Evolutionary conservation across 2,329 filamentous ascomycete genomes (phyloP), one percentile per base, ranked within the genome.

Genomic region (Calonectria naviculata): DNA sequence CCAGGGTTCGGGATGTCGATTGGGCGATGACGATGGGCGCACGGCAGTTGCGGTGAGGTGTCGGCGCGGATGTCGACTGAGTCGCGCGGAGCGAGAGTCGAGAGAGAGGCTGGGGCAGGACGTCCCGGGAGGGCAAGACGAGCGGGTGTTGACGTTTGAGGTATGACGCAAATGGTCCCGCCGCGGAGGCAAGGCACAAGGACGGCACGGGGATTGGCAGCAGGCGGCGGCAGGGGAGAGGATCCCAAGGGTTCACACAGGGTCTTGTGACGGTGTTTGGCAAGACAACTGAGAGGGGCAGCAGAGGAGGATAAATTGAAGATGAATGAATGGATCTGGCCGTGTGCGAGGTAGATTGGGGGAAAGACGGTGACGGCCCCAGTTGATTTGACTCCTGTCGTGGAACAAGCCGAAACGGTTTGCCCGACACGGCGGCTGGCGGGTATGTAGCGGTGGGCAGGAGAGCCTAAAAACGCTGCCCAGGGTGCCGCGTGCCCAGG

Each of bases 101-200:
- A 58, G 52, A 58, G 31, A 58, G 52, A 58, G 52, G 52, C 21
- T 58, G 52, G 52, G 31, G 52, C 52, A 58, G 52, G 52, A 56
- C 36, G 52, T 56, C 31, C 52, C 52, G 38, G 31, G 34, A 44
- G 19, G n/a, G 44, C 31, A 31, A 21, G 34, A 63, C 10, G 29
- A 41, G 38, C 28, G 29, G 41, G 41, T 29, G 52, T 65, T 64
- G 54, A 71, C 67, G 73, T 69, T 72, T 47, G 52, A 67, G 70
- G 70, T 78, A 78, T 78, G 76, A 78, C 76, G 76, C 74, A 77
- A 69, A 76, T 74, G 69, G 74, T 61, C 65, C 71, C 73, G 76
- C 74, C 63, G 34, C 21, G 44, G 36, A 66, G 68, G 65, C 71
- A 75, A 76, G 75, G 71, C 74, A 77, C 75, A 76, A n/a, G 26